Evolutionary conservation across 306 rosid genomes (phyloP).

Genomic region (Ceratonia siliqua): DNA sequence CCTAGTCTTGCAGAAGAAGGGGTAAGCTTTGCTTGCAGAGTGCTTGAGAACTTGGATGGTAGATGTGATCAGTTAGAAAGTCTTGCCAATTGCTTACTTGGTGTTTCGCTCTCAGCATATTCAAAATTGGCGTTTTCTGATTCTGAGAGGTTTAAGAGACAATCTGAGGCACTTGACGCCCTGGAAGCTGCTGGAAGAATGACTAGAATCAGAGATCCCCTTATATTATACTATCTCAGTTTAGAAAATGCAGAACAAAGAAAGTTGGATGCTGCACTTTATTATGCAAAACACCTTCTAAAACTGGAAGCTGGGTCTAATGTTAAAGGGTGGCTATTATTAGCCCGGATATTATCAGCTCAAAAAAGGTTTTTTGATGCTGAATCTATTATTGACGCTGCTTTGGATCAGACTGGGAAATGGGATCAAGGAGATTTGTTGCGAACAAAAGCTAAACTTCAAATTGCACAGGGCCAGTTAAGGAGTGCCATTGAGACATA

Average conservation of each 20-base stretch:
- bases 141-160: constrained; percentile 62
- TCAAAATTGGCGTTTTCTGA: constrained; percentile 61
- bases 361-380: constrained; percentile 69
- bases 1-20: constrained; percentile 65
- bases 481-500: constrained; percentile 68
- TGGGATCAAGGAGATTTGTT: constrained; percentile 91
- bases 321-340: constrained; percentile 72
- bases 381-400: constrained; percentile 68
- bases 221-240: constrained; percentile 63
- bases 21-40: constrained; percentile 54
- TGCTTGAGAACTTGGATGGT: constrained; percentile 53
- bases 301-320: constrained; percentile 69
- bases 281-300: constrained; percentile 58
- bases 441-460: constrained; percentile 85
- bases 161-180: constrained; percentile 66
- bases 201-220: constrained; percentile 64
- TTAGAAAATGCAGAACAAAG: constrained; percentile 80
- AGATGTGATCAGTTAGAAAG: constrained; percentile 65
- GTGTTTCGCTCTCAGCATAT: constrained; percentile 72
- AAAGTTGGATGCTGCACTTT: constrained; percentile 71
- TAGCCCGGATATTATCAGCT: constrained; percentile 83
- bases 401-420: constrained; percentile 83
- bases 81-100: constrained; percentile 69
- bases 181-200: constrained; percentile 64
- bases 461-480: constrained; percentile 71